A percentile compares a stretch with the other conserved stretches of the same genome.
Conservation (phyloP, 768 basidiomycete species). For the Phylloporus scabripes region DNA sequence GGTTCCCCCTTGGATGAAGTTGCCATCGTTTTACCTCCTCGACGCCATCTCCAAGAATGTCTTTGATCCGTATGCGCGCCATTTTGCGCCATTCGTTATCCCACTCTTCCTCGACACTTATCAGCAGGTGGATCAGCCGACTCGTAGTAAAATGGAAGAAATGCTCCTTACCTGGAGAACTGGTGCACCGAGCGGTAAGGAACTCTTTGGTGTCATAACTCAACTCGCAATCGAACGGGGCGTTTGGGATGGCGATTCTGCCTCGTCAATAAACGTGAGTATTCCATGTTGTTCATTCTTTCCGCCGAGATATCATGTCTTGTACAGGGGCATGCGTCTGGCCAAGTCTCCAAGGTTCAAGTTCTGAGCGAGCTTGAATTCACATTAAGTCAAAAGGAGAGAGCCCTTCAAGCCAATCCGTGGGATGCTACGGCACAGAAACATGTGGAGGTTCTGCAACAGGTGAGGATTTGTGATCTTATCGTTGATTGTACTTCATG, state of each 20-base stretch:
- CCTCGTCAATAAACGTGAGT: conserved; percentile 37
- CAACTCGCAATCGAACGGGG: conserved; percentile 83
- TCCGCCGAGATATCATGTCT: conserved; percentile 4
- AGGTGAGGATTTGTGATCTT: conserved; percentile 46
- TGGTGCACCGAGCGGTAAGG: conserved; percentile 71
- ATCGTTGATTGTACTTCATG: conserved; percentile 1
- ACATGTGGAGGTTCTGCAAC: conserved; percentile 74
- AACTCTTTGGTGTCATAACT: conserved; percentile 77
- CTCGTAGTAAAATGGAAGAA: conserved; percentile 95
- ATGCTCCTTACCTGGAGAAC: conserved; percentile 95
- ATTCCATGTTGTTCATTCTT: neutral
- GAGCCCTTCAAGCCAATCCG: conserved; percentile 62
- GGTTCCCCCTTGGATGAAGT: conserved; percentile 86
- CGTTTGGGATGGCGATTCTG: conserved; percentile 62
- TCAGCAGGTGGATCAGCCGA: conserved; percentile 73
- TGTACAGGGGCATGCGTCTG: conserved; percentile 34
- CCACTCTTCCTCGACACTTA: conserved; percentile 86
- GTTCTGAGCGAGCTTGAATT: conserved; percentile 82
- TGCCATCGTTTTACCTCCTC: conserved; percentile 91
- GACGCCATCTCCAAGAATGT: conserved; percentile 98
- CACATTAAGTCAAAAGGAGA: conserved; percentile 75
- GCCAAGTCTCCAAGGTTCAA: conserved; percentile 64
- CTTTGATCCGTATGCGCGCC: conserved; percentile 84
- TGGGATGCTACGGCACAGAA: conserved; percentile 63
- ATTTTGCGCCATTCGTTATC: conserved; percentile 78